Evolutionary conservation across 1,284 basidiomycete species (phyloP).

Genomic region (Sporisorium scitamineum): DNA sequence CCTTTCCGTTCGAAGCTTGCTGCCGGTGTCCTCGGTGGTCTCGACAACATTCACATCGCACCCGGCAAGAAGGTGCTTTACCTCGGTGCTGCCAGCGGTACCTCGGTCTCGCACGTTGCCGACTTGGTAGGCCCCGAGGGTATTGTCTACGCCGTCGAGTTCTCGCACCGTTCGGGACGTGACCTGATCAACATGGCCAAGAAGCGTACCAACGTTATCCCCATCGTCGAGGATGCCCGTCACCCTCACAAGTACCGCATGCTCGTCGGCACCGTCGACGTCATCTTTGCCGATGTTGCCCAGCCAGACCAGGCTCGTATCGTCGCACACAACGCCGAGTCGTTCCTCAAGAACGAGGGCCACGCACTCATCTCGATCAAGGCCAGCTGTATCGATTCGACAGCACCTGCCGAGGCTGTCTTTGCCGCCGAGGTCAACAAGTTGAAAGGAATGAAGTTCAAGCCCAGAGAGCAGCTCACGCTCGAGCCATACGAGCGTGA

Average conservation of each 20-base stretch:
- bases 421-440: conserved; percentile 90
- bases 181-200: conserved; percentile 99
- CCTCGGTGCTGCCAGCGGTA: conserved; percentile 94
- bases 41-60: conserved; percentile 92
- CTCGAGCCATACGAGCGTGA: conserved; percentile 70
- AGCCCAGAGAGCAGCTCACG: conserved; percentile 90
- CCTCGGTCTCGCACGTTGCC: conserved; percentile 97
- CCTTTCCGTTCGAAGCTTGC: conserved; percentile 98
- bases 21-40: conserved; percentile 93
- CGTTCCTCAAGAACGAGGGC: conserved; percentile 95
- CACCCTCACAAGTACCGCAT: conserved; percentile 73
- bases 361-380: conserved; percentile 98
- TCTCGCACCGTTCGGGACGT: conserved; percentile 94
- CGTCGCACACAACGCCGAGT: conserved; percentile 90
- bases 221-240: conserved; percentile 98
- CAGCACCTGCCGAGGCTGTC: conserved; percentile 86
- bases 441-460: conserved; percentile 75
- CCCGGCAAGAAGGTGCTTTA: conserved; percentile 98
- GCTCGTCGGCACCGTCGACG: conserved; percentile 66
- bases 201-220: conserved; percentile 98
- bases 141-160: conserved; percentile 97
- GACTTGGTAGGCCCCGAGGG: conserved; percentile 98
- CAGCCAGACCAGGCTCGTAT: conserved; percentile 92
- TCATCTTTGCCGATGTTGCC: conserved; percentile 90
- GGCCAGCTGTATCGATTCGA: conserved; percentile 98